Percentiles rank a stretch among this genome's conserved stretches.
These are phyloP conservation scores for Rhizopogon roseolus DNA, from an alignment of 768 basidiomycete species.

Conservation along the genomic window DNA sequence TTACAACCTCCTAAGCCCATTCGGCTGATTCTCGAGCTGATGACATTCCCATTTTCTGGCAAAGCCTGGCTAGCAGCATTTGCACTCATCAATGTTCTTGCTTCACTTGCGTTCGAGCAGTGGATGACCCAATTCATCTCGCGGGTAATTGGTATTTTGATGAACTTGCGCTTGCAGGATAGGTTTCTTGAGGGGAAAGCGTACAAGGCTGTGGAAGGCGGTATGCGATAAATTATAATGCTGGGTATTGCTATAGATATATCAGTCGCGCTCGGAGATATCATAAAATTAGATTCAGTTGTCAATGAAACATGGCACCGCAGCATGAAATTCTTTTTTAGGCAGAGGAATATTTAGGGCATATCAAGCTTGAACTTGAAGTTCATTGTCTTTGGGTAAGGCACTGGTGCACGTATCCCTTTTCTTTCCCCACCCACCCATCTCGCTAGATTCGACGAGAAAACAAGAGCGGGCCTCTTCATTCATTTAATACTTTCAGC, in stretches of 20 bases:
- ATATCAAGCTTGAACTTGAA: not conserved
- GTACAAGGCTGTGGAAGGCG: constrained; percentile 84
- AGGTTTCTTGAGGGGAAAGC: constrained; percentile 62
- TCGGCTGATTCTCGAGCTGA: constrained; percentile 64
- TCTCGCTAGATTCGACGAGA: constrained; percentile 15
- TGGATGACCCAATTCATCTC: constrained; percentile 64
- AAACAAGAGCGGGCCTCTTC: constrained; percentile 36
- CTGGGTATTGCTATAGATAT: not conserved
- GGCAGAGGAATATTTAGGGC: not conserved
- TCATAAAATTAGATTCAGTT: not conserved
- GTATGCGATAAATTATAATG: constrained; percentile 47
- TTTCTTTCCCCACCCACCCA: constrained; percentile 3
- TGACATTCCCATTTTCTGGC: constrained; percentile 66
- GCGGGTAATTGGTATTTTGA: constrained; percentile 43
- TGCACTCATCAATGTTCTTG: constrained; percentile 62
- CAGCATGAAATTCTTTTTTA: not conserved
- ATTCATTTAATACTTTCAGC: constrained; percentile 15
- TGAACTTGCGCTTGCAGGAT: constrained; percentile 35
- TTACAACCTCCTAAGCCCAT: constrained; percentile 63
- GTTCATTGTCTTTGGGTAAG: constrained; percentile 6
- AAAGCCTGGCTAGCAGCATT: constrained; percentile 65
- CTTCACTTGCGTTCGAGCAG: constrained; percentile 73
- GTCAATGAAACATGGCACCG: not conserved
- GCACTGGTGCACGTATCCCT: constrained; percentile 30
- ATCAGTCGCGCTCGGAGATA: not conserved